These are phyloP conservation scores for Melanopsichium pennsylvanicum DNA, from an alignment of 1,284 basidiomycete genomes.

Conservation along the genomic window DNA sequence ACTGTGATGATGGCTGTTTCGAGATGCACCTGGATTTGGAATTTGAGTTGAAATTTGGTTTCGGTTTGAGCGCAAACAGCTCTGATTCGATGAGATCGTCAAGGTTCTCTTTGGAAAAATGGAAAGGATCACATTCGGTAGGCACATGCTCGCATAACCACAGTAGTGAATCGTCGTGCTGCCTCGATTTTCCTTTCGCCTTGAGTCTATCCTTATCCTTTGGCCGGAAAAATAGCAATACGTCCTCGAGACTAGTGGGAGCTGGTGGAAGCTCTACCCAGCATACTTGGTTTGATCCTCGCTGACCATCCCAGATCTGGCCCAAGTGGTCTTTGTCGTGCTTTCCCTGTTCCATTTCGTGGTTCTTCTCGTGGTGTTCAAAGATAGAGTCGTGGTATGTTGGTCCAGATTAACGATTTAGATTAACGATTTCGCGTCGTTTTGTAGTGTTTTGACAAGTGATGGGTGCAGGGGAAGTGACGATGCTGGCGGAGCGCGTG, in stretches of 20 bases:
- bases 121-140: slow-evolving; percentile 15
- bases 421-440: too few species aligned
- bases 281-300: slow-evolving; percentile 2
- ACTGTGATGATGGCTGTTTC: too few species aligned
- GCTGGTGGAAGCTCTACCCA: slow-evolving; percentile 22
- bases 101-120: slow-evolving; percentile 13
- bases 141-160: slow-evolving; percentile 5
- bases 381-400: too few species aligned
- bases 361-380: too few species aligned
- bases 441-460: slow-evolving; percentile 3
- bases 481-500: slow-evolving; percentile 19
- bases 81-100: background rate
- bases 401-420: too few species aligned
- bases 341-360: too few species aligned
- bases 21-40: too few species aligned
- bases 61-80: slow-evolving; percentile 13
- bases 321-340: too few species aligned
- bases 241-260: slow-evolving; percentile 3
- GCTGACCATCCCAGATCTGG: slow-evolving; percentile 6
- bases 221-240: slow-evolving; percentile 17
- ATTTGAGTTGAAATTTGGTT: background rate
- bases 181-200: slow-evolving; percentile 13
- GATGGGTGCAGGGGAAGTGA: background rate
- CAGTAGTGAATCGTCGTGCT: slow-evolving; percentile 1
- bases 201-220: background rate